Percentiles rank a stretch among this genome's conserved stretches.
Evolutionary conservation across 1,139 yeast genomes (phyloP).

Genomic region (Suhomyces chickasaworum): DNA sequence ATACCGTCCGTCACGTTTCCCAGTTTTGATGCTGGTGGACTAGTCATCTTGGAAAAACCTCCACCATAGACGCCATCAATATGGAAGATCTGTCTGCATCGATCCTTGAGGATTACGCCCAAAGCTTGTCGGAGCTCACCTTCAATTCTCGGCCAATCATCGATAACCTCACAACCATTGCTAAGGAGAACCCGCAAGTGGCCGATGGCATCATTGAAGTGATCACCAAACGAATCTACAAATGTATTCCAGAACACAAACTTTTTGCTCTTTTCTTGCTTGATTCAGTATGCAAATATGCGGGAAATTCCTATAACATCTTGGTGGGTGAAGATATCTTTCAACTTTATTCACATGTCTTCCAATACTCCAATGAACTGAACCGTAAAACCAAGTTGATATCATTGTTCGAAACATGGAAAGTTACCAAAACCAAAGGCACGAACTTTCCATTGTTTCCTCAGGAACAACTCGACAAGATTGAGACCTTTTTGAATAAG

Average conservation of each 20-base stretch:
- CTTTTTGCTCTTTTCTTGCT: constrained; percentile 78
- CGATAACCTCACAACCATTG: constrained; percentile 80
- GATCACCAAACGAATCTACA: constrained; percentile 60
- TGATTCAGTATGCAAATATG: constrained; percentile 91
- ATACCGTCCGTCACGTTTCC: no score
- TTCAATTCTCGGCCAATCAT: constrained; percentile 90
- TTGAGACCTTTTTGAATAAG: constrained; percentile 68
- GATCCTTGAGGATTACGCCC: constrained; percentile 56
- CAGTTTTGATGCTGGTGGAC: neutral
- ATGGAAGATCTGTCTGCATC: constrained; percentile 13
- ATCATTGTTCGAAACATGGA: constrained; percentile 88
- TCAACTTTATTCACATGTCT: constrained; percentile 73
- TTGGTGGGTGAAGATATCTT: constrained; percentile 68
- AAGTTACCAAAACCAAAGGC: constrained; percentile 52
- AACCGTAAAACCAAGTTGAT: constrained; percentile 67
- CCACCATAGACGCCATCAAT: neutral
- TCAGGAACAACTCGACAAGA: constrained; percentile 64
- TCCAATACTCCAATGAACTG: constrained; percentile 74
- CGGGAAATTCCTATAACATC: constrained; percentile 84
- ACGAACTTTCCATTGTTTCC: constrained; percentile 74
- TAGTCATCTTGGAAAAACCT: neutral
- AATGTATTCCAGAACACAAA: constrained; percentile 72
- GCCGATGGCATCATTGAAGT: constrained; percentile 81
- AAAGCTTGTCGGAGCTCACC: constrained; percentile 73
- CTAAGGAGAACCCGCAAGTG: constrained; percentile 75